These are phyloP conservation scores for Quercus tomentella DNA, from an alignment of 331 rosid genomes.

Conservation along the genomic window DNA sequence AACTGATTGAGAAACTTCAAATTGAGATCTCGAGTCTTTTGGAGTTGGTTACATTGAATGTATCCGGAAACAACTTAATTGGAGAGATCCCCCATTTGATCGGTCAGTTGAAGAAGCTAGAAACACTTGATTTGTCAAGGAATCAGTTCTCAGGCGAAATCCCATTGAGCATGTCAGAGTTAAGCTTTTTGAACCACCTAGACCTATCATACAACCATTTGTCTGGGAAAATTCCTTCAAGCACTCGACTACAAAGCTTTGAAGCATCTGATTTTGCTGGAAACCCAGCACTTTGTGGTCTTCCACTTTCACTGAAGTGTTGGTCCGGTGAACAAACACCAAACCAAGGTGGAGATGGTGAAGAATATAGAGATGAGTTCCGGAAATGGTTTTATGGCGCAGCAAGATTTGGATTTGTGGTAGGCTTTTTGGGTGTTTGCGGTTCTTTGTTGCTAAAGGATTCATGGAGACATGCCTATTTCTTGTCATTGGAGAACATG, in stretches of 20 bases:
- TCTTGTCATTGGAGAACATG: background rate
- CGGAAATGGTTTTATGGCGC: background rate
- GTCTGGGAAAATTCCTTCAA: too few relatives aligned
- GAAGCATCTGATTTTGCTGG: background rate
- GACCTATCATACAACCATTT: background rate
- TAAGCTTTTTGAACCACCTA: background rate
- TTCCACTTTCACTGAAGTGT: background rate
- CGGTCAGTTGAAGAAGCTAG: background rate
- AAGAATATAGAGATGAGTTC: too few relatives aligned
- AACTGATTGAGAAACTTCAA: constrained; percentile 1
- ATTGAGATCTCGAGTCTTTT: background rate
- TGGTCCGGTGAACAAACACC: background rate
- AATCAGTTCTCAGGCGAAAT: background rate
- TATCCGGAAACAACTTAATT: constrained; percentile 17
- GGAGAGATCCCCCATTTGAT: background rate
- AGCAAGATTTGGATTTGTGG: background rate
- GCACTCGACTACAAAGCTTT: background rate
- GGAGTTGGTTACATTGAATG: background rate
- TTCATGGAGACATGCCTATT: constrained; percentile 20
- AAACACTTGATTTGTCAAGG: background rate
- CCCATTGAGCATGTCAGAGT: background rate
- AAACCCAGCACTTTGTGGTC: background rate
- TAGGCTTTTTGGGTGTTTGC: constrained; percentile 16
- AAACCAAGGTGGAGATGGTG: too few relatives aligned
- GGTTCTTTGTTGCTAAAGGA: background rate